These are phyloP conservation scores for Prunus kanzakura DNA, from an alignment of 306 rosid genomes.

Conservation along the genomic window DNA sequence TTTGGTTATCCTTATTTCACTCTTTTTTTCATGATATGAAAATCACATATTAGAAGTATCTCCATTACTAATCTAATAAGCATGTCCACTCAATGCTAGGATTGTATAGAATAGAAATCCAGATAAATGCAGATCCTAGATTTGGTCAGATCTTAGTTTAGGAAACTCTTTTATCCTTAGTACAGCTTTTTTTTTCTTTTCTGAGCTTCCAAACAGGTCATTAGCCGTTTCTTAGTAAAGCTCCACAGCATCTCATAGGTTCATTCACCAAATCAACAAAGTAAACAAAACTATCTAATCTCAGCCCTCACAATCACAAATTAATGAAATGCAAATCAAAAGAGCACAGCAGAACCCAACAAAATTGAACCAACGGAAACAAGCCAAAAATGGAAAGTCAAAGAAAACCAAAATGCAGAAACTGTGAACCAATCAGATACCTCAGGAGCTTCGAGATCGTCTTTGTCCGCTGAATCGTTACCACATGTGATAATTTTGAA, in stretches of 20 bases:
- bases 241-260: too few relatives aligned
- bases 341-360: background rate
- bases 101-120: background rate
- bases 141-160: conserved; percentile 22
- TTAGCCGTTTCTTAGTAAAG: background rate
- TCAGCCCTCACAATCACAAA: background rate
- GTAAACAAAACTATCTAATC: background rate
- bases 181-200: background rate
- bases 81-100: background rate
- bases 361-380: background rate
- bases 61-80: background rate
- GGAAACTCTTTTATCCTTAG: background rate
- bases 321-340: conserved; percentile 11
- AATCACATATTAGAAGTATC: background rate
- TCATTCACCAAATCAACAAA: background rate
- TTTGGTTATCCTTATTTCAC: background rate
- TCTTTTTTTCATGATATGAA: background rate
- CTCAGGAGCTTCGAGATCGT: conserved; percentile 52
- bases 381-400: background rate
- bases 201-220: conserved; percentile 11
- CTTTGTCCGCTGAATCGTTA: conserved; percentile 51
- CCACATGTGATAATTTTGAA: conserved; percentile 78
- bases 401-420: background rate
- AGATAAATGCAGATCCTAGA: conserved; percentile 8
- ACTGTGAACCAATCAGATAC: conserved; percentile 19